Base-by-base conservation (phyloP, 352 stramenopile species). In the Globisporangium acanthophoron region DNA sequence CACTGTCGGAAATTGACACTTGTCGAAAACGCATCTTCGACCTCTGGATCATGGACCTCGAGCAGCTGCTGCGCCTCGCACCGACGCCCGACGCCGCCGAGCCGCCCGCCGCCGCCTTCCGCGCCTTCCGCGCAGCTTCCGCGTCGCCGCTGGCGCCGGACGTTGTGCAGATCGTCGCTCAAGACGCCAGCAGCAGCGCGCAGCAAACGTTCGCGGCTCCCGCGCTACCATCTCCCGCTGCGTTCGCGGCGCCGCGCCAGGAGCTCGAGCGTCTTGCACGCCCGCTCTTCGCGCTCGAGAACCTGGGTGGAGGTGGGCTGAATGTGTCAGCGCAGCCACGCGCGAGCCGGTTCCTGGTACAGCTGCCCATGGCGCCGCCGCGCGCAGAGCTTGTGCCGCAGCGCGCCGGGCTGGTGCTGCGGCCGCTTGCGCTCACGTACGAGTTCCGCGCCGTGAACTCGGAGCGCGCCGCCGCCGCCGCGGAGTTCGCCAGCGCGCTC, bases 341-440 rank as follows among this genome's bases (percentile, higher is more conserved):
- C 53, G 70, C 59, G 11, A 93, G 80, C 52, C 81, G 84, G 13
- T 56, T 90, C 9, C 59, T 92, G 56, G 69, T 80, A n/a, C 80
- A 94, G 54, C 65, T 92, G 62, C 78, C 82, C 44, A 80, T 92
- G 69, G 83, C 79, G 55, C 60, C 70, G 18, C 59, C 72, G 7
- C 74, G 67, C 37, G 62, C 70, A 18, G 67, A 86, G 64, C 78
- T 92, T 52, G 75, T 85, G 16, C 78, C 85, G 0, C 64, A 59
- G 63, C 66, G 69, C 24, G 50, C 58, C 13, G 58, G 55, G 6
- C 72, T 94, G 58, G 82, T 92, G 35, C 62, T 73, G 16, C 37
- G 79, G 5, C 77, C 82, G 21, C 58, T 87, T 35, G 65, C 67
- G 12, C 61, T 92, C 1, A 45, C 66, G 54, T 94, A 94, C 60